Evolutionary conservation across 2,329 filamentous ascomycete species (phyloP).

Genomic region (Trichoderma simmonsii): DNA sequence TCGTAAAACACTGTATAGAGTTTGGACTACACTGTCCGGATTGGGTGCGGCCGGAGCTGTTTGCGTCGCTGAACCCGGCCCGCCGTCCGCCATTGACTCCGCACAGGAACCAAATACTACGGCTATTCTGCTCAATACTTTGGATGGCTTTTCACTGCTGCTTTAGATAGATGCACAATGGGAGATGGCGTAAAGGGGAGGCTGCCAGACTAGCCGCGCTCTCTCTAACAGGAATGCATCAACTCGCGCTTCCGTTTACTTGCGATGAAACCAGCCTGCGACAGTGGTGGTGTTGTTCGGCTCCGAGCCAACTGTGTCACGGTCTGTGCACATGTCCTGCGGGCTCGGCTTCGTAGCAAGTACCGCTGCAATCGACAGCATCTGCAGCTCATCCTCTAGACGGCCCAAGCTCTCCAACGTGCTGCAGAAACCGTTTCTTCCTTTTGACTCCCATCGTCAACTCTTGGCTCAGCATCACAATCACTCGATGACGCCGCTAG

Average conservation of each 20-base stretch:
- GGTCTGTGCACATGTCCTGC: background rate
- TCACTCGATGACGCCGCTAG: background rate
- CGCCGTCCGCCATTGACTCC: background rate
- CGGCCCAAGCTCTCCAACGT: background rate
- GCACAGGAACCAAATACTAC: background rate
- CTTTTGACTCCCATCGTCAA: background rate
- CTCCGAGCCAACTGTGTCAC: background rate
- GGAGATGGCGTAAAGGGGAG: background rate
- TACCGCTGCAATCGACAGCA: background rate
- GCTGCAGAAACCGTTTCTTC: background rate
- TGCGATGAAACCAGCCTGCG: constrained; percentile 16
- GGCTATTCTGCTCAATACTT: background rate
- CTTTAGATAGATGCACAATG: background rate
- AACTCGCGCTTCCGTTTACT: background rate
- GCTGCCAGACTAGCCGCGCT: background rate
- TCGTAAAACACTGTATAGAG: background rate
- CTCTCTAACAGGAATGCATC: background rate
- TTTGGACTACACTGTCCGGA: background rate
- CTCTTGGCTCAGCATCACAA: background rate
- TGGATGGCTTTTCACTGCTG: background rate
- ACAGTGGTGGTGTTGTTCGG: background rate
- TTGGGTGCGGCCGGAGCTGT: background rate
- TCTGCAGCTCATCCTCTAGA: background rate
- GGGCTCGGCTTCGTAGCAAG: background rate
- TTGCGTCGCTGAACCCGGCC: background rate